Evolutionary conservation across 176 grass and related monocot genomes (phyloP).

Genomic region (Ananas comosus): DNA sequence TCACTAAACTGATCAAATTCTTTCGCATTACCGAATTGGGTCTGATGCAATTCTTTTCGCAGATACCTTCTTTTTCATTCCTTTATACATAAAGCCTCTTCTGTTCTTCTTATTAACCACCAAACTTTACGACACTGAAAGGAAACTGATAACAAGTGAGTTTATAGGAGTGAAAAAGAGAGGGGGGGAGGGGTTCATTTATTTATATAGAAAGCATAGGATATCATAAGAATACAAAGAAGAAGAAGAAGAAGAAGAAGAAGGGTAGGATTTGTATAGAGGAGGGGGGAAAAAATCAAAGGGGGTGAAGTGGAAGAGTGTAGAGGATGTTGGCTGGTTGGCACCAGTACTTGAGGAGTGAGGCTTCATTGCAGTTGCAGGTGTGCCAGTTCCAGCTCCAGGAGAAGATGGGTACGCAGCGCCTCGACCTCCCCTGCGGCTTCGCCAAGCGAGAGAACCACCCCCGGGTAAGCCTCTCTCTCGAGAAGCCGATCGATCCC

Average conservation of each 20-base stretch:
- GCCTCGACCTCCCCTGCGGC: conserved; percentile 67
- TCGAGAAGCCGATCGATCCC: conserved; percentile 29
- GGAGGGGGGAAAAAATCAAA: neutral
- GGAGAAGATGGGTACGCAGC: conserved; percentile 65
- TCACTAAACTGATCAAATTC: conserved; percentile 48
- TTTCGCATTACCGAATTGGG: conserved; percentile 1
- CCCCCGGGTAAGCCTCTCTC: conserved; percentile 29
- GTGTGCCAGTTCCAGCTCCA: conserved; percentile 7
- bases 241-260: conserved; percentile 1
- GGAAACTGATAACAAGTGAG: no score
- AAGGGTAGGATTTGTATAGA: neutral
- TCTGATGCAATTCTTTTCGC: no score
- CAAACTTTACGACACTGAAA: no score
- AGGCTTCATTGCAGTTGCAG: conserved; percentile 28
- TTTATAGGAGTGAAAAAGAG: conserved; percentile 7
- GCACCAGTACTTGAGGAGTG: conserved; percentile 54
- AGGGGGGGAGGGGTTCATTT: neutral
- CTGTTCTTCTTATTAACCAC: no score
- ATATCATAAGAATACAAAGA: conserved; percentile 3
- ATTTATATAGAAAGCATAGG: neutral
- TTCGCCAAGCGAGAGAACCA: conserved; percentile 55
- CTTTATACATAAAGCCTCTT: no score
- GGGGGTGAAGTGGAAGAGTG: conserved; percentile 11
- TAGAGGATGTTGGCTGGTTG: conserved; percentile 98
- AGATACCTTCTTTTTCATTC: no score